Conservation (phyloP, 108 stramenopile species). For the Cyclotella distinguenda region DNA sequence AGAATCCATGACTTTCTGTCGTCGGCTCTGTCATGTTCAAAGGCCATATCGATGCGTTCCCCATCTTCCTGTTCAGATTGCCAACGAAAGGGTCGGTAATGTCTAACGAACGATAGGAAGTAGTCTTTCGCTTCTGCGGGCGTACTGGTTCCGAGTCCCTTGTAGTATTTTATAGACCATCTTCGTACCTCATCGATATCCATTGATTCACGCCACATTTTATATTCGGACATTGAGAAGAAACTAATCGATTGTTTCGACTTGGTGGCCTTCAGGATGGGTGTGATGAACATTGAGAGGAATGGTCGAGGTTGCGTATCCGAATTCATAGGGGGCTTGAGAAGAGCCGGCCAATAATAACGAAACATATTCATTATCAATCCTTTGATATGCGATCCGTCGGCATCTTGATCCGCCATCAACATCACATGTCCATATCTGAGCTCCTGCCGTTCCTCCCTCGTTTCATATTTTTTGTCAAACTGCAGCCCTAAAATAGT, state of each 20-base stretch:
- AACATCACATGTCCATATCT: slow-evolving; percentile 93
- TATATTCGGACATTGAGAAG: slow-evolving; percentile 83
- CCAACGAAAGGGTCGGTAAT: slow-evolving; percentile 78
- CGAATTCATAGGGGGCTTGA: slow-evolving; percentile 61
- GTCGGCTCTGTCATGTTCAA: slow-evolving; percentile 73
- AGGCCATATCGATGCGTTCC: slow-evolving; percentile 82
- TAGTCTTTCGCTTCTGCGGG: slow-evolving; percentile 88
- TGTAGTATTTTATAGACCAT: slow-evolving; percentile 92
- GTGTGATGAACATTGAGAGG: slow-evolving; percentile 87
- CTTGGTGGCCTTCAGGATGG: slow-evolving; percentile 80
- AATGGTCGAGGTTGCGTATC: slow-evolving; percentile 53
- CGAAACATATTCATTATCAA: slow-evolving; percentile 92
- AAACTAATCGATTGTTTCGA: slow-evolving; percentile 63
- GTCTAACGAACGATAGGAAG: slow-evolving; percentile 69
- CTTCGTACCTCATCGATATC: slow-evolving; percentile 50
- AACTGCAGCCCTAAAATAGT: slow-evolving; percentile 88
- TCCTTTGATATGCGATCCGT: slow-evolving; percentile 94
- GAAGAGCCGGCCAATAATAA: slow-evolving; percentile 87
- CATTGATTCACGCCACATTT: slow-evolving; percentile 69
- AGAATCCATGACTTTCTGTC: slow-evolving; percentile 89
- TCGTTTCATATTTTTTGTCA: slow-evolving; percentile 73
- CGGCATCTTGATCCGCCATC: slow-evolving; percentile 93
- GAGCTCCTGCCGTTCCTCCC: slow-evolving; percentile 59
- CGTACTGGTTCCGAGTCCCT: slow-evolving; percentile 93
- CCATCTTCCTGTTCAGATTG: slow-evolving; percentile 69